Base-by-base conservation (phyloP, 2,329 filamentous ascomycete genomes). In the Didymella keratinophila region DNA sequence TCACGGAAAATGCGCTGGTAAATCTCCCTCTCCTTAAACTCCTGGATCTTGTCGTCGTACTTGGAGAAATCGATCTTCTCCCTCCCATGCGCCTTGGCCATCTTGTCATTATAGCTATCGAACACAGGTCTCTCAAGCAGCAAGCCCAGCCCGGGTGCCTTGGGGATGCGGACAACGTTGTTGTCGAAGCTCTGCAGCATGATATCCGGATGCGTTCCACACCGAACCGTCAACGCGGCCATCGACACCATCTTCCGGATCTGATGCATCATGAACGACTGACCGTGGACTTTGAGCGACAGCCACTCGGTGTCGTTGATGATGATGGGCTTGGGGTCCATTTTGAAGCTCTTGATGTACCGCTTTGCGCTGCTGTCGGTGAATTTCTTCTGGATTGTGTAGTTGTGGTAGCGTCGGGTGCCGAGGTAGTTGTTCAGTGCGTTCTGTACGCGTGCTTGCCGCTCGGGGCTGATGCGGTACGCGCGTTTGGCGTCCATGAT, bases 251-350 rank as follows among this genome's bases (percentile, higher is more conserved):
- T 98, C 80, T 98, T 99, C 71, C 95, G 89, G 78, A 99, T 99
- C 80, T 99, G 95, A 78, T 99, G 95, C 95, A 99, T 99, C 95
- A 99, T 99, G 84, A 99, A 99, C 72, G 90, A 94, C 78, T 99
- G 95, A 0, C 95, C 95, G 78, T 99, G 95, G 23, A 99, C 93
- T 76, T 96, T 97, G 66, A 98, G 83, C 42, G 90, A 95, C 4
- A 99, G 83, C 95, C 95, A 99, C 81, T 99, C 91, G 1, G 93
- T 97, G 72, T 94, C 88, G 76, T 92, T 87, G 77, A 96, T 96
- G 72, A 93, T 87, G 71, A 97, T 89, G 28, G 76, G 76, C 20
- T 75, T 70, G 3, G 92, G 90, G 57, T 69, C 73, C 34, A 92
- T 89, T 36, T 89, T 82, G 81, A 99, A 99, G 2, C 91, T 95